Evolutionary conservation across 768 basidiomycete genomes (phyloP).

Genomic region (Boletus speciosus): DNA sequence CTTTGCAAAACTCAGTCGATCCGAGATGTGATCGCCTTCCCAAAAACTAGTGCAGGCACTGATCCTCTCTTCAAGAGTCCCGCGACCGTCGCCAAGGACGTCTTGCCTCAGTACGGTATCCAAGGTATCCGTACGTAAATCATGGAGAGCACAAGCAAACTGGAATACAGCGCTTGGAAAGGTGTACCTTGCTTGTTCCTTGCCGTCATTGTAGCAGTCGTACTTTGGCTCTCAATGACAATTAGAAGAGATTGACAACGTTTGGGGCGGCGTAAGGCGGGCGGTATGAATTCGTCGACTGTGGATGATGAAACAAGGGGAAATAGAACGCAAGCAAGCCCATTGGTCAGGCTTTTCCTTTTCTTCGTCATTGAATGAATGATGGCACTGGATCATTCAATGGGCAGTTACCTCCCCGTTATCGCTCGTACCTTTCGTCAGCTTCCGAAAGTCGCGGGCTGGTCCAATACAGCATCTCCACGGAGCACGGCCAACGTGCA

Average conservation of each 20-base stretch:
- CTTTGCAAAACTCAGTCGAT: conserved; percentile 85
- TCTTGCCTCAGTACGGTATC: conserved; percentile 65
- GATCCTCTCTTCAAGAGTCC: conserved; percentile 92
- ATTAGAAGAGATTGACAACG: not conserved
- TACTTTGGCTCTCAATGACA: not conserved
- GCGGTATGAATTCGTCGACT: not conserved
- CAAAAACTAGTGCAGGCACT: conserved; percentile 79
- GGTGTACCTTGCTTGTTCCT: not conserved
- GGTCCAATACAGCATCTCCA: not conserved
- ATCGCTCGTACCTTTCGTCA: not conserved
- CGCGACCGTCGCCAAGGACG: conserved; percentile 48
- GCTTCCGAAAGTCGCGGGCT: not conserved
- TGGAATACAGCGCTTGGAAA: not conserved
- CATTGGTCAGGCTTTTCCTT: not conserved
- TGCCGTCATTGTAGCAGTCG: conserved; percentile 1
- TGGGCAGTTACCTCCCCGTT: not conserved
- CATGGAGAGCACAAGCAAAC: conserved; percentile 1
- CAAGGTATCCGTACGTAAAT: conserved; percentile 28
- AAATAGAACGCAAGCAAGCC: not conserved
- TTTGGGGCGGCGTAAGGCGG: not conserved
- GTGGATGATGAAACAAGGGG: not conserved
- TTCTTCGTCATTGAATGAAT: not conserved
- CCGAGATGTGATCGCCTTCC: conserved; percentile 95
- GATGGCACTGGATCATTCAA: not conserved
- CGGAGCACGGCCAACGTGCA: not conserved